phyloP scores from a whole-genome alignment of 2,329 filamentous ascomycete species.

The Penicillium sp. region DNA sequence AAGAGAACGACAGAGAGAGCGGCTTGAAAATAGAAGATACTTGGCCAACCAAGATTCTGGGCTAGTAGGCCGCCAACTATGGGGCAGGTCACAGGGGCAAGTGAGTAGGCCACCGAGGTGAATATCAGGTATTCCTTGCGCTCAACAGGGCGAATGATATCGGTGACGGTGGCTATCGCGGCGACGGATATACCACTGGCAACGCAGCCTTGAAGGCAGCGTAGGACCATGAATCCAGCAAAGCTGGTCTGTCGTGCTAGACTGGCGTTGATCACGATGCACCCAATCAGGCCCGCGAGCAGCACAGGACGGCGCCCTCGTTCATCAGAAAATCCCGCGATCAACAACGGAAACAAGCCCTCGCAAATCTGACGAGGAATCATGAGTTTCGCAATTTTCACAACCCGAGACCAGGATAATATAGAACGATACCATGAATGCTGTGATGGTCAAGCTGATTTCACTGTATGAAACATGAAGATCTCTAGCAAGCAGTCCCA shows the following conservation, averaged over 20 bases:
- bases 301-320: slow-evolving; percentile 49
- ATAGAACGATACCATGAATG: slow-evolving; percentile 30
- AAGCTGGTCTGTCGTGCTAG: slow-evolving; percentile 43
- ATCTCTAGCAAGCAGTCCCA: slow-evolving; percentile 33
- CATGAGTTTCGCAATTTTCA: not conserved
- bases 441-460: slow-evolving; percentile 34
- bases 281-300: slow-evolving; percentile 47
- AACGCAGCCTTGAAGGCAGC: slow-evolving; percentile 47
- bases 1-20: slow-evolving; percentile 39
- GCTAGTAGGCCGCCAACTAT: slow-evolving; percentile 53
- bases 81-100: slow-evolving; percentile 45
- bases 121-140: slow-evolving; percentile 46
- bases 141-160: slow-evolving; percentile 43
- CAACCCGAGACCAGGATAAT: not conserved
- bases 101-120: slow-evolving; percentile 24
- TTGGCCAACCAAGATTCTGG: slow-evolving; percentile 52
- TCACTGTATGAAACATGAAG: slow-evolving; percentile 19
- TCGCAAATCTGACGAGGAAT: slow-evolving; percentile 39
- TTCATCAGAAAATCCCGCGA: slow-evolving; percentile 51
- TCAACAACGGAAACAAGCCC: slow-evolving; percentile 38
- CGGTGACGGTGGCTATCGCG: slow-evolving; percentile 42
- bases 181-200: slow-evolving; percentile 45
- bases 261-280: slow-evolving; percentile 44
- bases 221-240: slow-evolving; percentile 37
- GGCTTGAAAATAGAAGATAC: slow-evolving; percentile 57